Base-by-base conservation (phyloP, 1,139 yeast genomes). In the Komagataea norvegica region DNA sequence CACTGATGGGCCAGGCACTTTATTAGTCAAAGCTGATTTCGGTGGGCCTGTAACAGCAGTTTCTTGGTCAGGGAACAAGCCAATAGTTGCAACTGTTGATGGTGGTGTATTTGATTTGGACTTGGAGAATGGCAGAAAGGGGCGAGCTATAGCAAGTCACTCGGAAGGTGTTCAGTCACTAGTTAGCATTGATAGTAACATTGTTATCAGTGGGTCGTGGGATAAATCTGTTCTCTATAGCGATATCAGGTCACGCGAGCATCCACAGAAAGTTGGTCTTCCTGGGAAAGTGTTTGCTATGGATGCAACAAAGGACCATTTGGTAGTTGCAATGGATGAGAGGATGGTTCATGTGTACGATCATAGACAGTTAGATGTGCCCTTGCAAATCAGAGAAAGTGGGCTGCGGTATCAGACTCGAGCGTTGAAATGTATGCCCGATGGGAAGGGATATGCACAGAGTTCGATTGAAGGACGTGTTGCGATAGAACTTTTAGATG, bases 401-500 rank as follows among this genome's bases (percentile, higher is more conserved):
- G 89, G 95, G 0, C 68, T 87, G 39, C 77, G 79, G 49, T 79
- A 77, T 53, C 93, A 85, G 56, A 77, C 86, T 3, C 66, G 79
- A 34, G 76, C 76, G 27, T 52, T 87, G 20, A 68, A 69, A 44
- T 67, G 81, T 36, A 69, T 79, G 47, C 85, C 87, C 0, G 55
- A 62, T 36, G 74, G 74, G 3, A 62, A 65, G 29, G 94, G 94
- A 0, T 87, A 78, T 56, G 88, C 85, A 0, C 72, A 82, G 28
- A 70, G 89, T n/a, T 81, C 95, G 3, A 71, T 87, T 11, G 96
- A 88, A 51, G 96, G 96, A 0, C 66, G 95, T 32, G 91, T 86
- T 0, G 82, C 94, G 0, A 74, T 89, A 27, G 95, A 87, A 48
- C 81, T 73, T 54, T 76, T 79, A 42, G 76, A 80, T 40, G 67